A percentile compares a stretch with the other conserved stretches of the same genome.
phyloP scores from a whole-genome alignment of 176 grass and related monocot species.

The Bonia amplexicaulis region DNA sequence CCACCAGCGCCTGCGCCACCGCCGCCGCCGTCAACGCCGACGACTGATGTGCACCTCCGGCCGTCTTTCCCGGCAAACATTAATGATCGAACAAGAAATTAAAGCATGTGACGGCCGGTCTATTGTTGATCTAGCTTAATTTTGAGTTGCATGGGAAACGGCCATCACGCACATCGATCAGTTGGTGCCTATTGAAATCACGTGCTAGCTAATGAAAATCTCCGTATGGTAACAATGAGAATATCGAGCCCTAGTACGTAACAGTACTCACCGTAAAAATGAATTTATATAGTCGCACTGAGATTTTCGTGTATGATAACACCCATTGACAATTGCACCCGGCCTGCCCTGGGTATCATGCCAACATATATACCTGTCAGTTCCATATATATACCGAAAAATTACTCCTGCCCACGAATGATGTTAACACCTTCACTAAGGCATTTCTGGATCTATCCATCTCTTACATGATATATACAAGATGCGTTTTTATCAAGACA shows the following conservation, averaged over 20 bases:
- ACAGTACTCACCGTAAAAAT: too few species aligned
- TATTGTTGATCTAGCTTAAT: too few species aligned
- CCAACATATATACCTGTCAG: neutral
- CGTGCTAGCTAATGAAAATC: neutral
- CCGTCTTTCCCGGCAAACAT: neutral
- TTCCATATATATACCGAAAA: too few species aligned
- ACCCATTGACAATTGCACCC: neutral
- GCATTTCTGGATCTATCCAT: neutral
- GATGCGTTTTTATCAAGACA: neutral
- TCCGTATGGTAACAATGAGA: neutral
- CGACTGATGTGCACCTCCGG: neutral
- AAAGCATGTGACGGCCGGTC: neutral
- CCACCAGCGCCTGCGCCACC: slow-evolving; percentile 69
- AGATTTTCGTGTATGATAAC: too few species aligned
- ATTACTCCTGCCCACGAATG: too few species aligned
- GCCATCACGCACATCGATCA: neutral
- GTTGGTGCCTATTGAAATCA: neutral
- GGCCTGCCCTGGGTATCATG: neutral
- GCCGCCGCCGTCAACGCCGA: slow-evolving; percentile 62
- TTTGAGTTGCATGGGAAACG: neutral
- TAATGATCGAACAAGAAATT: neutral
- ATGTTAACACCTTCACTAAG: neutral
- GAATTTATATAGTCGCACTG: too few species aligned
- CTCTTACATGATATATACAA: neutral
- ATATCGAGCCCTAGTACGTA: neutral